phyloP scores from a whole-genome alignment of 495 filamentous ascomycete genomes.

The Clavariopsis aquatica region DNA sequence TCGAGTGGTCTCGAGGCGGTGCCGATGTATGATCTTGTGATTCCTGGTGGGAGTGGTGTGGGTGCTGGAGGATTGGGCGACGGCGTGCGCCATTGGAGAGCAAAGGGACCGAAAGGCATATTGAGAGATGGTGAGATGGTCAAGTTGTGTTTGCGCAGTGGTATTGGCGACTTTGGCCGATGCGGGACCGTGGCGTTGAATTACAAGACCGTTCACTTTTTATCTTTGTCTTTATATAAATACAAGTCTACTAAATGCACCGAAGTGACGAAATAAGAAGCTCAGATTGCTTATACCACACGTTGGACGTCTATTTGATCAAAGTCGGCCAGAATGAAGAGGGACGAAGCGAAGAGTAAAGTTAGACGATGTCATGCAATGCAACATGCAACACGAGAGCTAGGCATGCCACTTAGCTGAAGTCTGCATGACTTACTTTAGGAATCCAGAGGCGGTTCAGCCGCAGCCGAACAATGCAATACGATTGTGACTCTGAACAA shows the following conservation, averaged over 20 bases:
- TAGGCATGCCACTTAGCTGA: background rate
- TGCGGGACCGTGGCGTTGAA: too few relatives aligned
- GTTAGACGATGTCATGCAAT: background rate
- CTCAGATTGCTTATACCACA: too few relatives aligned
- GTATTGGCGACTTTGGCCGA: background rate
- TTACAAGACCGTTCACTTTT: too few relatives aligned
- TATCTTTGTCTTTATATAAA: too few relatives aligned
- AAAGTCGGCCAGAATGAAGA: too few relatives aligned
- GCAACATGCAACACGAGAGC: background rate
- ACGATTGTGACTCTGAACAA: too few relatives aligned
- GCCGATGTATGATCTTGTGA: conserved; percentile 42
- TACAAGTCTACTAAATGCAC: too few relatives aligned
- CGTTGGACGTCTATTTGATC: too few relatives aligned
- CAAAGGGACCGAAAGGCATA: conserved; percentile 32
- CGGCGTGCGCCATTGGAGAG: conserved; percentile 28
- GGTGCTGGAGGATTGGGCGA: conserved; percentile 24
- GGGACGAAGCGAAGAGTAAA: background rate
- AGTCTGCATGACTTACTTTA: background rate
- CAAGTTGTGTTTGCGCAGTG: too few relatives aligned
- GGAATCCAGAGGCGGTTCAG: too few relatives aligned
- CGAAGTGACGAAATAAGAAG: too few relatives aligned
- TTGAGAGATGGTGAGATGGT: background rate
- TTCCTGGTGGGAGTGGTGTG: conserved; percentile 39
- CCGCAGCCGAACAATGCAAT: too few relatives aligned
- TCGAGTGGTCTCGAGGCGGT: conserved; percentile 49